Evolutionary conservation across 441 rosid species (phyloP).

Genomic region (Adansonia grandidieri): DNA sequence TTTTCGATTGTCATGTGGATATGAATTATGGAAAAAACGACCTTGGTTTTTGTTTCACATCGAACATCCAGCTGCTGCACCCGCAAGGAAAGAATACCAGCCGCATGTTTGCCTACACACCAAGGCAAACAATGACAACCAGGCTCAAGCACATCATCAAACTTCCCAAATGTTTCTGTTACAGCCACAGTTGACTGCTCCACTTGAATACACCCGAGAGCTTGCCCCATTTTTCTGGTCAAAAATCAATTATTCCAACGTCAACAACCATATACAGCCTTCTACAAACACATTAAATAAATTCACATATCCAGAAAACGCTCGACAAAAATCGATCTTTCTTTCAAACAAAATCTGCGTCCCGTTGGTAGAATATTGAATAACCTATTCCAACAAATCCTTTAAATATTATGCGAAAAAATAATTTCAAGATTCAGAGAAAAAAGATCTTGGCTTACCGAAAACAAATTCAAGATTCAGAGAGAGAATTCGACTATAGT

Average conservation of each 20-base stretch:
- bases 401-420: too few relatives aligned
- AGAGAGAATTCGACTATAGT: too few relatives aligned
- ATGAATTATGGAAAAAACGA: constrained; percentile 32
- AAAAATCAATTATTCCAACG: constrained; percentile 20
- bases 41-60: constrained; percentile 82
- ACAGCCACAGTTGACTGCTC: constrained; percentile 84
- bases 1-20: neutral
- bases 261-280: neutral
- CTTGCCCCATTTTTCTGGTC: constrained; percentile 63
- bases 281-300: constrained; percentile 11
- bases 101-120: constrained; percentile 70
- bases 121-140: constrained; percentile 89
- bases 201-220: constrained; percentile 66
- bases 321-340: too few relatives aligned
- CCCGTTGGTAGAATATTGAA: too few relatives aligned
- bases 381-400: too few relatives aligned
- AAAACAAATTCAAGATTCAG: too few relatives aligned
- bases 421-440: too few relatives aligned
- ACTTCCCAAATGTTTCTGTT: constrained; percentile 77
- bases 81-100: constrained; percentile 73
- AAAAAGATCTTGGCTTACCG: too few relatives aligned
- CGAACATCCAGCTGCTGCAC: constrained; percentile 76
- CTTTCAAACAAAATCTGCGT: too few relatives aligned
- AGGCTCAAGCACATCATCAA: constrained; percentile 76
- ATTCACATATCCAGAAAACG: neutral